Conservation (phyloP, 768 basidiomycete species). For the Cytidiella melzeri region DNA sequence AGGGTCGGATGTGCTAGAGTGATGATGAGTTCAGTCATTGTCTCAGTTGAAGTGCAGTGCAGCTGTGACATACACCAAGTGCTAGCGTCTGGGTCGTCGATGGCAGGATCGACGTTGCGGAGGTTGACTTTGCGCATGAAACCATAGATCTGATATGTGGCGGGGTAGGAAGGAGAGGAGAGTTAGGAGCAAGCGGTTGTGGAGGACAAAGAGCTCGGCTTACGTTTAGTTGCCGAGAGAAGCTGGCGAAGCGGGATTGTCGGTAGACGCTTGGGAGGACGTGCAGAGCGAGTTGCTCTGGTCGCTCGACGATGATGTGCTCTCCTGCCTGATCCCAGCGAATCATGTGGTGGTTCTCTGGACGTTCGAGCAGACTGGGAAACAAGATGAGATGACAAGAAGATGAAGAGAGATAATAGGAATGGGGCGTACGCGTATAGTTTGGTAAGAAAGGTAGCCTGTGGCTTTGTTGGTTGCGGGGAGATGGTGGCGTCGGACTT, state of each 20-base stretch:
- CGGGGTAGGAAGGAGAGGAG: slow-evolving; percentile 1
- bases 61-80: slow-evolving; percentile 78
- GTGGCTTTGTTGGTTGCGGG: slow-evolving; percentile 56
- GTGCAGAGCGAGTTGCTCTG: slow-evolving; percentile 89
- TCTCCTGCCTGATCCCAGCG: slow-evolving; percentile 92
- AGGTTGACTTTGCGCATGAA: slow-evolving; percentile 98
- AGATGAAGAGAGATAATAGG: neutral
- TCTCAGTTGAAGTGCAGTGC: too few relatives aligned
- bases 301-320: slow-evolving; percentile 92
- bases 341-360: slow-evolving; percentile 95
- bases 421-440: slow-evolving; percentile 74
- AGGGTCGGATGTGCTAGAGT: slow-evolving; percentile 80
- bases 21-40: too few relatives aligned
- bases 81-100: slow-evolving; percentile 93
- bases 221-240: slow-evolving; percentile 96
- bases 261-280: slow-evolving; percentile 92
- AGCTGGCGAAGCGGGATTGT: slow-evolving; percentile 95
- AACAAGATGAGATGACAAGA: neutral
- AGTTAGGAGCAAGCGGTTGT: slow-evolving; percentile 21
- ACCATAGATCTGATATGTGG: slow-evolving; percentile 77
- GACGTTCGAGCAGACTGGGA: slow-evolving; percentile 74
- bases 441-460: slow-evolving; percentile 96
- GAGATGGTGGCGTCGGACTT: slow-evolving; percentile 35
- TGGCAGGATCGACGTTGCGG: slow-evolving; percentile 90
- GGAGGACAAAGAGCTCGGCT: slow-evolving; percentile 30